phyloP scores from a whole-genome alignment of 1,284 basidiomycete genomes.

The Paramarasmius palmivorus region DNA sequence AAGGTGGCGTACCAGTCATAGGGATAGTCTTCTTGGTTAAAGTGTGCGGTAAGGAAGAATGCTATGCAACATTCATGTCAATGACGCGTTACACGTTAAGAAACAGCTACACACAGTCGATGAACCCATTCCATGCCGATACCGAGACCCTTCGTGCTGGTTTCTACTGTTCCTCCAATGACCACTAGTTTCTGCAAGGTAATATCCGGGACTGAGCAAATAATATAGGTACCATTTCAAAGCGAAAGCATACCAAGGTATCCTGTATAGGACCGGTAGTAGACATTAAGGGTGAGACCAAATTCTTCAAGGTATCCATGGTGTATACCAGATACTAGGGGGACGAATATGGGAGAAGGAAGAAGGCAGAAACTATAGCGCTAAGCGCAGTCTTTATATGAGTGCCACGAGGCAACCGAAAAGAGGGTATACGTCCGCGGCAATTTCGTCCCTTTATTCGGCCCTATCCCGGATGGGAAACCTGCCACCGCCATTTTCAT shows the following conservation, averaged over 20 bases:
- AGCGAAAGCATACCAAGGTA: conserved; percentile 47
- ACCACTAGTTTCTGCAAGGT: conserved; percentile 68
- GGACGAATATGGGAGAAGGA: conserved; percentile 27
- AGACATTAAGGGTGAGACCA: conserved; percentile 61
- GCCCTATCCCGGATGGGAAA: too few relatives aligned
- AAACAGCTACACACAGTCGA: conserved; percentile 62
- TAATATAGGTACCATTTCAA: background rate
- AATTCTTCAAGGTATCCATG: conserved; percentile 63
- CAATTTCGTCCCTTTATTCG: too few relatives aligned
- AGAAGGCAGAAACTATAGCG: conserved; percentile 11
- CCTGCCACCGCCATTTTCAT: too few relatives aligned
- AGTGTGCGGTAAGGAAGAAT: conserved; percentile 85
- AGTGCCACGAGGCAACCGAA: too few relatives aligned
- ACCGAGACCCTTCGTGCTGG: conserved; percentile 70
- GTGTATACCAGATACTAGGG: conserved; percentile 24
- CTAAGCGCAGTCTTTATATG: background rate
- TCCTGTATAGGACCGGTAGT: conserved; percentile 61
- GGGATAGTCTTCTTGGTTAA: conserved; percentile 82
- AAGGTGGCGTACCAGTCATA: conserved; percentile 66
- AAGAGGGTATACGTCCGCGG: too few relatives aligned
- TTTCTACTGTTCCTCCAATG: conserved; percentile 78
- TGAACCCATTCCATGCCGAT: conserved; percentile 83
- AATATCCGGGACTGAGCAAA: background rate
- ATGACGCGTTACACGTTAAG: background rate
- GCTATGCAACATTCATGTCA: conserved; percentile 39